Base-by-base conservation (phyloP, 805 yeast genomes). In the Myxozyma monticola region DNA sequence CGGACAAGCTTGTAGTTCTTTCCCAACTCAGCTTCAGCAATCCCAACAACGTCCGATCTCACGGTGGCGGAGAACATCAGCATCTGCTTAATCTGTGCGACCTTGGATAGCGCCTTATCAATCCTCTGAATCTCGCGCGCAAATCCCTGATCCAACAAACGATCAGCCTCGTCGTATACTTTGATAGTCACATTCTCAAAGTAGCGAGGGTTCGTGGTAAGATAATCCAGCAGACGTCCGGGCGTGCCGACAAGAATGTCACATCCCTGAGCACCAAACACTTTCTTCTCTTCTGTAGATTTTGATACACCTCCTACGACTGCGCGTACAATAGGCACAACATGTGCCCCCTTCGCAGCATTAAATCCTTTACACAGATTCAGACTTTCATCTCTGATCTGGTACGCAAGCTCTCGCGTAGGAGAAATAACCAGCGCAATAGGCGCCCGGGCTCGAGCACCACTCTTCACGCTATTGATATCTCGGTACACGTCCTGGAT, bases 221-320 rank as follows among this genome's bases (percentile, higher is more conserved):
- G 17, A 72, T 95, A 98, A 66, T 93, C 98, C 12, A 87, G 85
- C 36, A 95, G 72, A 63, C 99, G 78, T 54, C 99, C 99, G 1
- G 99, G 99, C 0, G 99, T 93, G 12, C 95, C 98, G 37, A 93
- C 95, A 15, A 93, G 75, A 26, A 93, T 81, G 67, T 95, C 93
- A 29, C 88, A 95, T 57, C 99, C 99, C 66, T 89, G 89, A 64
- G 98, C 15, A 3, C 18, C 33, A 37, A 49, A 53, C 2, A 42
- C 48, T 6, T 24, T n/a, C 9, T 33, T 20, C 9, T 14, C 14
- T 29, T 53, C 53, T 12, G 15, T 4, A 9, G 8, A 17, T 20
- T 24, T 24, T 3, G 29, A 21, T n/a, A n/a, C 29, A 3, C 57
- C 57, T 4, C 57, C 57, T 30, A 47, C 52, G n/a, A 53, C 43